These are phyloP conservation scores for Martiniozyma asiatica DNA, from an alignment of 1,139 yeast genomes.

Conservation along the genomic window DNA sequence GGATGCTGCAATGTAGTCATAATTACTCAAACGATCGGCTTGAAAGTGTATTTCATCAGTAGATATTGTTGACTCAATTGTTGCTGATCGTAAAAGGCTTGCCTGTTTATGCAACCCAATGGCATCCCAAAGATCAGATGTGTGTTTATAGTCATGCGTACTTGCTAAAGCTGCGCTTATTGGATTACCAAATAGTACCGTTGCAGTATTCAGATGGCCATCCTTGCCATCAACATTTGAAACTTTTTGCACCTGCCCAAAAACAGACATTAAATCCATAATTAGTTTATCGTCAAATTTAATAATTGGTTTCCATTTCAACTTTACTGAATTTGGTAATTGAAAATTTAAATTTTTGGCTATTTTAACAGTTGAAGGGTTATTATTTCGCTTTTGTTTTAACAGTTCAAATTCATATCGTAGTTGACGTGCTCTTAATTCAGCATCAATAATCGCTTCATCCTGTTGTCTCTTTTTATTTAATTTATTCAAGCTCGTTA, in stretches of 20 bases:
- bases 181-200: conserved; percentile 23
- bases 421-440: not conserved
- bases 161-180: conserved; percentile 27
- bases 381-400: too few species aligned
- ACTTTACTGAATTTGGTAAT: conserved; percentile 3
- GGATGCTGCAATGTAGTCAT: too few species aligned
- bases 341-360: too few species aligned
- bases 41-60: too few species aligned
- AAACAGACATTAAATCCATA: conserved; percentile 31
- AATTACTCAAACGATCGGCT: too few species aligned
- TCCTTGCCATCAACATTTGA: too few species aligned
- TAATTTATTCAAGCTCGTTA: conserved; percentile 6
- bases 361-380: too few species aligned
- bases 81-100: conserved; percentile 23
- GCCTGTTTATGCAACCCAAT: conserved; percentile 34
- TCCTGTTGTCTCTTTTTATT: too few species aligned
- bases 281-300: conserved; percentile 26
- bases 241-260: too few species aligned
- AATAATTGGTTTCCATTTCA: conserved; percentile 36
- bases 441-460: not conserved
- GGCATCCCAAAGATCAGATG: conserved; percentile 37
- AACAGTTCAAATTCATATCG: conserved; percentile 1
- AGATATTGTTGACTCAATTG: too few species aligned
- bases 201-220: conserved; percentile 31
- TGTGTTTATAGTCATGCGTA: conserved; percentile 29